These are phyloP conservation scores for Candida nonsorbophila DNA, from an alignment of 805 yeast genomes.

Conservation along the genomic window DNA sequence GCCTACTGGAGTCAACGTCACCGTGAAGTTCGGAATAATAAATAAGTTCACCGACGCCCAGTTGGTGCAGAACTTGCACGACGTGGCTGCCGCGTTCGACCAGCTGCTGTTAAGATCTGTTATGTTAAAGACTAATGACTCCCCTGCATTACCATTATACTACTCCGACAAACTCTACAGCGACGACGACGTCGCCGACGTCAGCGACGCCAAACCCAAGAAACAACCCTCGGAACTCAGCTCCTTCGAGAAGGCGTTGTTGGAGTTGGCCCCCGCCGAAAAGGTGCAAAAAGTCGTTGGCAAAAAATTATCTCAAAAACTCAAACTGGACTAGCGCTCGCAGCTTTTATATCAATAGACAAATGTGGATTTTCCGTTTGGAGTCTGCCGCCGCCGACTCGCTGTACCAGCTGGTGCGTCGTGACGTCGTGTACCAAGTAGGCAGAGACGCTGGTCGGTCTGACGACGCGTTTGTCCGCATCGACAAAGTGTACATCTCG, in stretches of 20 bases:
- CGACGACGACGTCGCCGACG: slow-evolving; percentile 43
- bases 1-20: slow-evolving; percentile 68
- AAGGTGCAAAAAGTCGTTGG: slow-evolving; percentile 61
- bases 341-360: no score
- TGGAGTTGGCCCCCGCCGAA: slow-evolving; percentile 77
- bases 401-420: no score
- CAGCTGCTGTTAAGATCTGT: slow-evolving; percentile 48
- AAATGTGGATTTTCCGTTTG: no score
- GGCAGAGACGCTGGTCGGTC: no score
- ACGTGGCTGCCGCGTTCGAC: slow-evolving; percentile 46
- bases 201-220: slow-evolving; percentile 13
- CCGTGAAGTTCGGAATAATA: slow-evolving; percentile 61
- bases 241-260: slow-evolving; percentile 68
- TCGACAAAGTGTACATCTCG: slow-evolving; percentile 6
- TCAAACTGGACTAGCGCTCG: slow-evolving; percentile 8
- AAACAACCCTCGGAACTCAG: slow-evolving; percentile 41
- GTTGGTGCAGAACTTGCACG: slow-evolving; percentile 55
- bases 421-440: no score
- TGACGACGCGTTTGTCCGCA: no score
- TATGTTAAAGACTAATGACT: slow-evolving; percentile 58
- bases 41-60: slow-evolving; percentile 30
- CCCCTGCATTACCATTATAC: slow-evolving; percentile 85
- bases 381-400: slow-evolving; percentile 2
- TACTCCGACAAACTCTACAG: slow-evolving; percentile 52
- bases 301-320: slow-evolving; percentile 38